These are phyloP conservation scores for Sequoia sempervirens DNA, from an alignment of 75 land plant species.

Conservation along the genomic window DNA sequence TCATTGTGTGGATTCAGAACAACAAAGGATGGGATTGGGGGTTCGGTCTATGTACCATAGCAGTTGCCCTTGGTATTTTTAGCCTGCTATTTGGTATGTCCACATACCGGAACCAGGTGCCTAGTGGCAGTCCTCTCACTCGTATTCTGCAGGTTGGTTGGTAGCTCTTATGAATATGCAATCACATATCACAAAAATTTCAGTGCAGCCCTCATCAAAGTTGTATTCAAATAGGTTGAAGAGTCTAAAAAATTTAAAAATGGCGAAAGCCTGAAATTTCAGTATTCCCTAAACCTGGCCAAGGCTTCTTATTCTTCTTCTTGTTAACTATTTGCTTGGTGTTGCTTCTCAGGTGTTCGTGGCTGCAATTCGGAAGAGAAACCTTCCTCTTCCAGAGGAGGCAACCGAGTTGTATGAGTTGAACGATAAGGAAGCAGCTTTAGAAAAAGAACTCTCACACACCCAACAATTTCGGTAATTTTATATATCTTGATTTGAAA, in stretches of 20 bases:
- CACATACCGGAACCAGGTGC: slow-evolving; percentile 24
- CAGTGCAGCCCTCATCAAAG: neutral
- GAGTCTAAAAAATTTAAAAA: no score
- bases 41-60: slow-evolving; percentile 31
- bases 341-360: slow-evolving; percentile 5
- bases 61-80: slow-evolving; percentile 21
- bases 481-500: neutral
- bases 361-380: neutral
- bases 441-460: neutral
- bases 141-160: slow-evolving; percentile 31
- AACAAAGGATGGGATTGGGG: slow-evolving; percentile 52
- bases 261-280: no score
- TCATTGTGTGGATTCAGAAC: slow-evolving; percentile 54
- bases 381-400: neutral
- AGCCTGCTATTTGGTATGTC: slow-evolving; percentile 9
- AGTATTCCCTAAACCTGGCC: neutral
- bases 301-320: neutral
- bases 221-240: neutral
- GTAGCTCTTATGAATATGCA: neutral
- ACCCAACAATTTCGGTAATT: slow-evolving; percentile 3
- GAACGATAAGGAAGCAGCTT: neutral
- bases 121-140: slow-evolving; percentile 51
- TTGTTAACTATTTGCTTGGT: neutral
- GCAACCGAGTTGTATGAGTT: neutral
- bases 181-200: neutral